Evolutionary conservation across 2,329 filamentous ascomycete genomes (phyloP).

Genomic region (Exophiala viscosa): DNA sequence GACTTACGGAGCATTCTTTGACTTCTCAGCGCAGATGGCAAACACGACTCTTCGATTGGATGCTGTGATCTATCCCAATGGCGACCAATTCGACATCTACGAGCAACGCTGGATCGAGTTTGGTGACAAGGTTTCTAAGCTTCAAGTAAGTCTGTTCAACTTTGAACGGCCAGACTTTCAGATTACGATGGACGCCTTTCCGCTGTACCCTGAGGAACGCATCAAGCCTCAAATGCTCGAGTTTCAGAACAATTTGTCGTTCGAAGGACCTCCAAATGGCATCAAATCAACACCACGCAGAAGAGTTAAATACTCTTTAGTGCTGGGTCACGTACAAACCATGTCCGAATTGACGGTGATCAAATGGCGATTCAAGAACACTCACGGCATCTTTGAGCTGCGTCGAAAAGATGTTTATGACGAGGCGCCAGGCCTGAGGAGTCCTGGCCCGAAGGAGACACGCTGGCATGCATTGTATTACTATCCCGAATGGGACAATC

Average conservation of each 20-base stretch:
- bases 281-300: conserved; percentile 19
- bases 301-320: conserved; percentile 18
- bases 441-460: conserved; percentile 6
- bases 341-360: conserved; percentile 40
- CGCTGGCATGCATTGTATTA: conserved; percentile 33
- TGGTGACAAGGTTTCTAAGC: conserved; percentile 38
- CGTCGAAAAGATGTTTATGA: conserved; percentile 38
- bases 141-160: conserved; percentile 40
- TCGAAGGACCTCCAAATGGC: conserved; percentile 17
- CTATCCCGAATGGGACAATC: conserved; percentile 40
- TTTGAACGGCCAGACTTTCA: conserved; percentile 32
- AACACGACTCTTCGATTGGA: conserved; percentile 36
- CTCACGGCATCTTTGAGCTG: conserved; percentile 42
- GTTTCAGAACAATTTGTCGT: conserved; percentile 24
- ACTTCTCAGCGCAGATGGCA: conserved; percentile 34
- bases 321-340: conserved; percentile 8
- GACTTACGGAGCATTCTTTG: conserved; percentile 40
- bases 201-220: conserved; percentile 16
- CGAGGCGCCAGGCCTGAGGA: conserved; percentile 10
- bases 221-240: conserved; percentile 14
- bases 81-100: conserved; percentile 14
- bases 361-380: conserved; percentile 38
- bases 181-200: conserved; percentile 23
- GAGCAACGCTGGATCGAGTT: conserved; percentile 25
- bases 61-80: conserved; percentile 25